Evolutionary conservation across 2,329 filamentous ascomycete genomes (phyloP).

Genomic region (Mollisiaceae sp.): DNA sequence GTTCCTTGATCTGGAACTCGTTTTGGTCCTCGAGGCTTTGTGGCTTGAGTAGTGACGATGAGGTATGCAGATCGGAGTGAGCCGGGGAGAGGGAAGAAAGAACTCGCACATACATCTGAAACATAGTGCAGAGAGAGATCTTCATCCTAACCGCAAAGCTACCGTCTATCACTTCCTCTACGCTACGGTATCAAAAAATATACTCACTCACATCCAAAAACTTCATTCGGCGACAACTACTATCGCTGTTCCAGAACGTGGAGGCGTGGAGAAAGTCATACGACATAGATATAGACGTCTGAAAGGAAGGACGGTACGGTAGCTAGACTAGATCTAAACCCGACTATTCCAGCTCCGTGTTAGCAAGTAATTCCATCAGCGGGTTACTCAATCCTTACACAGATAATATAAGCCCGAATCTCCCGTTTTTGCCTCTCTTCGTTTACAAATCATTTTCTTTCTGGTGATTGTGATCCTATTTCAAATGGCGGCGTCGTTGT

Average conservation of each 20-base stretch:
- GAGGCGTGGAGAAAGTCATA: too few relatives aligned
- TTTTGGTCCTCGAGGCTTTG: not conserved
- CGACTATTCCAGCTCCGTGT: not conserved
- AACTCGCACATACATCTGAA: not conserved
- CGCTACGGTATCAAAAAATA: not conserved
- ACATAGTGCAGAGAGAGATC: not conserved
- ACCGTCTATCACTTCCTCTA: not conserved
- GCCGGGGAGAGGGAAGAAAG: not conserved
- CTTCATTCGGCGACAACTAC: not conserved
- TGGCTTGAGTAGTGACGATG: not conserved
- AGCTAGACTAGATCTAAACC: not conserved
- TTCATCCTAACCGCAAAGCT: not conserved
- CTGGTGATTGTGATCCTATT: not conserved
- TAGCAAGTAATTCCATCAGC: not conserved
- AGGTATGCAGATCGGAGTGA: not conserved
- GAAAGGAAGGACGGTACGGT: too few relatives aligned
- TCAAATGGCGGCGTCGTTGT: not conserved
- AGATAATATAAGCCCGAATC: not conserved
- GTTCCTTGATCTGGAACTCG: conserved; percentile 6
- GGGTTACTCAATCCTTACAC: not conserved
- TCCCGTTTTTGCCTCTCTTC: not conserved
- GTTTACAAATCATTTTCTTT: not conserved
- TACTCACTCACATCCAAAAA: not conserved
- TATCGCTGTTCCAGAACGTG: not conserved
- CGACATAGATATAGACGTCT: too few relatives aligned